These are phyloP conservation scores for Taphrina pruni DNA, from an alignment of 1,139 yeast genomes.

Conservation along the genomic window DNA sequence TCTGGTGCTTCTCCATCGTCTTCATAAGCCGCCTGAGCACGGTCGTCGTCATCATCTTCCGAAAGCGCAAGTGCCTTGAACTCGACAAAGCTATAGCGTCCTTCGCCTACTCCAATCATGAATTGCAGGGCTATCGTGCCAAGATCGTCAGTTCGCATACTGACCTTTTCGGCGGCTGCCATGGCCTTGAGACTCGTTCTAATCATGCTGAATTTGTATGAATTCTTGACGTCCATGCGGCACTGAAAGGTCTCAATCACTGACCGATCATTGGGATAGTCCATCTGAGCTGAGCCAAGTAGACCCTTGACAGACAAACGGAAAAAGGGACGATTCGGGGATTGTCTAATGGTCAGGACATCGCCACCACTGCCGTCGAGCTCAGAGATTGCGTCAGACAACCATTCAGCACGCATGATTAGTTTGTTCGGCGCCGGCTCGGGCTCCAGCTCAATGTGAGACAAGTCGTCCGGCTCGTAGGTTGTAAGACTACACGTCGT, in stretches of 20 bases:
- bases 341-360: constrained; percentile 42
- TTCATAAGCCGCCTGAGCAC: not conserved
- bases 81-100: constrained; percentile 42
- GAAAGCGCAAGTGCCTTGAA: constrained; percentile 40
- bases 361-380: constrained; percentile 45
- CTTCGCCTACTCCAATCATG: constrained; percentile 46
- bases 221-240: constrained; percentile 39
- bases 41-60: constrained; percentile 22
- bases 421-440: constrained; percentile 43
- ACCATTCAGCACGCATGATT: constrained; percentile 44
- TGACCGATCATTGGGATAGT: constrained; percentile 44
- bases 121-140: constrained; percentile 48
- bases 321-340: constrained; percentile 43
- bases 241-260: constrained; percentile 46
- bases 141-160: constrained; percentile 46
- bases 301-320: constrained; percentile 43
- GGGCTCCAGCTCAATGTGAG: constrained; percentile 43
- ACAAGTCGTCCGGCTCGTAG: constrained; percentile 43
- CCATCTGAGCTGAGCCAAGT: constrained; percentile 45
- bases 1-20: constrained; percentile 5
- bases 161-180: constrained; percentile 45
- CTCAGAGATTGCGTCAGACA: constrained; percentile 46
- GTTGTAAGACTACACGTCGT: constrained; percentile 47
- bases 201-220: constrained; percentile 44
- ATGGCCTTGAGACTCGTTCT: constrained; percentile 46